Percentiles rank a stretch among this genome's conserved stretches.
Conservation (phyloP, 2,329 filamentous ascomycete genomes). For the Reticulascus tulasneorum region DNA sequence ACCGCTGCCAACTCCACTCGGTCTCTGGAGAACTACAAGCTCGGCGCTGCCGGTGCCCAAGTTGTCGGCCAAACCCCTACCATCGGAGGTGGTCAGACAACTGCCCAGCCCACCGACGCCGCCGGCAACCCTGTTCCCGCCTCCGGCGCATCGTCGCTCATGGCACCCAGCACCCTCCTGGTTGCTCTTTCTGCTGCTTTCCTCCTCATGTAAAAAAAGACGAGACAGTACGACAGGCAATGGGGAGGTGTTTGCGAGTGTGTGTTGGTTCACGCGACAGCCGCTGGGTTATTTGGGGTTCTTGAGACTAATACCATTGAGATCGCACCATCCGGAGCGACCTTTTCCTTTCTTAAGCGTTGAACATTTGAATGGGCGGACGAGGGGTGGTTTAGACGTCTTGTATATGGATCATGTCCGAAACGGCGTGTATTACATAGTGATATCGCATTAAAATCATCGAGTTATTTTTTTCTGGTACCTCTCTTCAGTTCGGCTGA, state of each 20-base stretch:
- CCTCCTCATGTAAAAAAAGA: conserved; percentile 30
- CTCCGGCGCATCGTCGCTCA: conserved; percentile 26
- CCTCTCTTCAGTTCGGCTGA: too few species aligned
- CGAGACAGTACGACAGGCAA: not conserved
- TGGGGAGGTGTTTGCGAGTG: not conserved
- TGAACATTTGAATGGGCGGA: not conserved
- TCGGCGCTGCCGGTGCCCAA: conserved; percentile 20
- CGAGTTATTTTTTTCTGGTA: conserved; percentile 8
- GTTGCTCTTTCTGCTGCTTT: conserved; percentile 38
- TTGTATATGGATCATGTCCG: conserved; percentile 4
- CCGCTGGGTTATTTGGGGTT: conserved; percentile 3
- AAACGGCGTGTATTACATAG: conserved; percentile 4
- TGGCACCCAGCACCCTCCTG: conserved; percentile 38
- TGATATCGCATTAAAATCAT: conserved; percentile 9
- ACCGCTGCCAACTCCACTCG: conserved; percentile 47
- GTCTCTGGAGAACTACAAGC: conserved; percentile 48
- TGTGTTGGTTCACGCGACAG: conserved; percentile 1
- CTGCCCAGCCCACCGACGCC: conserved; percentile 11
- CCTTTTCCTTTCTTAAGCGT: conserved; percentile 5
- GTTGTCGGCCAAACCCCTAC: conserved; percentile 16
- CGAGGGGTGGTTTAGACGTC: not conserved
- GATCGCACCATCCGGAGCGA: too few species aligned
- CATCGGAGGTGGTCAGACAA: conserved; percentile 16
- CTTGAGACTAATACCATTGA: conserved; percentile 15
- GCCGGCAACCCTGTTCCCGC: conserved; percentile 7